Evolutionary conservation across 1,284 basidiomycete genomes (phyloP).

Genomic region (Ceratobasidium sp.): DNA sequence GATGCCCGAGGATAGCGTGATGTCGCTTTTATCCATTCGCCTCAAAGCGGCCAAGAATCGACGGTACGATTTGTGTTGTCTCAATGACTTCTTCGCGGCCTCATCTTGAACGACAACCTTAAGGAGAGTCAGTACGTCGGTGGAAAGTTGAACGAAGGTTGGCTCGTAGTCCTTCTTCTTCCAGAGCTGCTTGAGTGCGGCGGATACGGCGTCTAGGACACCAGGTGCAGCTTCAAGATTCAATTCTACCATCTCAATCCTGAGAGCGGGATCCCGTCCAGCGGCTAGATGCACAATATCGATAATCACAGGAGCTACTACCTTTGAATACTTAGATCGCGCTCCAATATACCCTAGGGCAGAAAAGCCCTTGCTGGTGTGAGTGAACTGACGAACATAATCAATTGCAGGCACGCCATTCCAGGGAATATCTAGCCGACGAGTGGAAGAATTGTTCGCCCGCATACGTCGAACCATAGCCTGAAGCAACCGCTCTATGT

Average conservation of each 20-base stretch:
- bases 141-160: not conserved
- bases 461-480: conserved; percentile 1
- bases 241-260: not conserved
- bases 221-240: not conserved
- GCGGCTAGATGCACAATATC: not conserved
- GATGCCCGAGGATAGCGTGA: no score
- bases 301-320: not conserved
- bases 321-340: not conserved
- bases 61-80: no score
- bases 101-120: not conserved
- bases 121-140: not conserved
- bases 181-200: no score
- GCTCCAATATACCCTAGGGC: not conserved
- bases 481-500: not conserved
- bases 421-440: not conserved
- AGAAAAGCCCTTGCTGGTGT: not conserved
- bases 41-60: no score
- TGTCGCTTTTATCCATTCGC: no score
- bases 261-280: not conserved
- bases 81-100: not conserved
- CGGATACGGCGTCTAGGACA: not conserved
- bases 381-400: conserved; percentile 3
- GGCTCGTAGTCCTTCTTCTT: not conserved
- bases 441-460: not conserved
- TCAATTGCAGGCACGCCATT: conserved; percentile 7